These are phyloP conservation scores for Alternaria longipes DNA, from an alignment of 2,329 filamentous ascomycete genomes.

Conservation along the genomic window DNA sequence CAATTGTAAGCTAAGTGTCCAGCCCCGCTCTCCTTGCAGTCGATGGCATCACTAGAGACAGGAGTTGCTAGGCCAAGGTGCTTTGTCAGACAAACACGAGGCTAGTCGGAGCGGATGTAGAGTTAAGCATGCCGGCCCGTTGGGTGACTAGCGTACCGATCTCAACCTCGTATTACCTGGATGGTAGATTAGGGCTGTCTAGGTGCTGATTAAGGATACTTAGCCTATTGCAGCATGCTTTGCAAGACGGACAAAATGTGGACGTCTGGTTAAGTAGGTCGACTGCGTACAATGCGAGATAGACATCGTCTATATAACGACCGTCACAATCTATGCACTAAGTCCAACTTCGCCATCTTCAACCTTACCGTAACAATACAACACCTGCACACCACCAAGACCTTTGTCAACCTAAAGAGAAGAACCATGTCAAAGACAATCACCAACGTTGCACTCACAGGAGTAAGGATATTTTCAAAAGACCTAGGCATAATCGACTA, in stretches of 20 bases:
- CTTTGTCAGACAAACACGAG: not conserved
- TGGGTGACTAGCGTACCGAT: not conserved
- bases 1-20: not conserved
- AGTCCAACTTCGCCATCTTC: too few relatives aligned
- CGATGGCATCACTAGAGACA: not conserved
- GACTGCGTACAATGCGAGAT: conserved; percentile 30
- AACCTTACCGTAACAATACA: too few relatives aligned
- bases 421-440: not conserved
- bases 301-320: not conserved
- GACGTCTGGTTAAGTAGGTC: conserved; percentile 15
- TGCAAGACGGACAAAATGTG: conserved; percentile 3
- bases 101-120: not conserved
- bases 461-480: not conserved
- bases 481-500: not conserved
- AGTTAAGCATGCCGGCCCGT: not conserved
- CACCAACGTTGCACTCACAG: not conserved
- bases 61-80: not conserved
- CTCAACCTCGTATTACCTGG: not conserved
- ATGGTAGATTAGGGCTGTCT: not conserved
- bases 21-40: not conserved
- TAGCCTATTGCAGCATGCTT: not conserved
- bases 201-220: not conserved
- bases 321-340: not conserved
- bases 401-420: too few relatives aligned
- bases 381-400: too few relatives aligned